Evolutionary conservation across 1,284 basidiomycete species (phyloP).

Genomic region (Puccinia triticina): DNA sequence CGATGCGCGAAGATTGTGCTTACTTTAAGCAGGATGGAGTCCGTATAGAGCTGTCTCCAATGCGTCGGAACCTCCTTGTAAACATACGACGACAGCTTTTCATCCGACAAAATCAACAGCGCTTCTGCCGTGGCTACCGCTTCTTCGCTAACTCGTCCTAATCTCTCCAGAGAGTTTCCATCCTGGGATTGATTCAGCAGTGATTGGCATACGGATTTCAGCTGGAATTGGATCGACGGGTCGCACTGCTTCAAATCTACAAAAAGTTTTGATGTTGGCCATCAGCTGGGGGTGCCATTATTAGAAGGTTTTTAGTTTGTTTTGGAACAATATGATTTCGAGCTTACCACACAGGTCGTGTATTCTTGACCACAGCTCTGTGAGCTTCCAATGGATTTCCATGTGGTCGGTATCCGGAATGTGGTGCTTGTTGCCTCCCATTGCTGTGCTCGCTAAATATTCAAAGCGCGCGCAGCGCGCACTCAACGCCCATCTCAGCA

Average conservation of each 20-base stretch:
- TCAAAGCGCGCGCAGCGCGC: neutral
- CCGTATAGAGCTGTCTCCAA: conserved; percentile 63
- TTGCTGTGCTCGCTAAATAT: neutral
- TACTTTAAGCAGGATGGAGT: conserved; percentile 59
- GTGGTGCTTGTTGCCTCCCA: neutral
- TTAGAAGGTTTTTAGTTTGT: neutral
- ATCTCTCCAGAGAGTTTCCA: neutral
- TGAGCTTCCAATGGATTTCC: conserved; percentile 29
- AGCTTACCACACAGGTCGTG: conserved; percentile 37
- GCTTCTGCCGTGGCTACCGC: conserved; percentile 50
- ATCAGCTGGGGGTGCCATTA: neutral
- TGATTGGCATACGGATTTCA: neutral
- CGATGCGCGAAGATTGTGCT: conserved; percentile 43
- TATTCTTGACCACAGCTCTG: conserved; percentile 39
- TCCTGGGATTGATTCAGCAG: conserved; percentile 2
- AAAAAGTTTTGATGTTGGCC: neutral
- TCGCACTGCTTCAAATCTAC: conserved; percentile 40
- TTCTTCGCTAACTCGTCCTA: neutral
- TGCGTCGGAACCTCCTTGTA: conserved; percentile 60
- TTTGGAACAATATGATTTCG: neutral
- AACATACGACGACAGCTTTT: conserved; percentile 61
- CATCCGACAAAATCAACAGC: conserved; percentile 61
- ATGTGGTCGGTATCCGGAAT: conserved; percentile 4
- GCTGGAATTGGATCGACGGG: conserved; percentile 15
- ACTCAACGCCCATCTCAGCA: neutral